Percentiles rank a stretch among this genome's conserved stretches.
Evolutionary conservation across 2,329 filamentous ascomycete genomes (phyloP).

Genomic region (Periglandula ipomoeae): DNA sequence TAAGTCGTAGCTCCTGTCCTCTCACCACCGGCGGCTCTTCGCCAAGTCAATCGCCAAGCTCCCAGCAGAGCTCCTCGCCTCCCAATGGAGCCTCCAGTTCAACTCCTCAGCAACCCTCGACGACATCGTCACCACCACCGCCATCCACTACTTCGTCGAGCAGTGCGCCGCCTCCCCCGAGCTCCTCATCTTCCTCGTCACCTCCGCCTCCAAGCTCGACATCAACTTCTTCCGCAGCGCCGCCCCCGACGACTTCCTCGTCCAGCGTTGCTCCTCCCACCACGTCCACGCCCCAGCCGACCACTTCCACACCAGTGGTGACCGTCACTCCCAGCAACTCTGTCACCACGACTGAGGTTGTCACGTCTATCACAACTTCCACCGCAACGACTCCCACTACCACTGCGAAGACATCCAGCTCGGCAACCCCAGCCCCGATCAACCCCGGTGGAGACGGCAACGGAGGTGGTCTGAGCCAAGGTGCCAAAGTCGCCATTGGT

Average conservation of each 20-base stretch:
- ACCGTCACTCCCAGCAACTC: slow-evolving; percentile 15
- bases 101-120: slow-evolving; percentile 1
- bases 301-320: slow-evolving; percentile 14
- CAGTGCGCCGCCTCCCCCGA: neutral
- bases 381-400: slow-evolving; percentile 7
- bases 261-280: slow-evolving; percentile 3
- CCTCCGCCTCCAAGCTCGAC: neutral
- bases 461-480: slow-evolving; percentile 43
- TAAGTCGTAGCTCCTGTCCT: slow-evolving; percentile 6
- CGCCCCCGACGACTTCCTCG: slow-evolving; percentile 10
- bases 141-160: neutral
- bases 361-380: slow-evolving; percentile 18
- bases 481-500: slow-evolving; percentile 77
- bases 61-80: neutral
- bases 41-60: neutral
- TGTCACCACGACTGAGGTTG: slow-evolving; percentile 13
- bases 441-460: slow-evolving; percentile 17
- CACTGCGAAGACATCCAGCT: slow-evolving; percentile 10
- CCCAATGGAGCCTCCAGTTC: neutral
- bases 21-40: slow-evolving; percentile 16
- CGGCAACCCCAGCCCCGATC: slow-evolving; percentile 20
- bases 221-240: neutral
- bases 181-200: neutral
- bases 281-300: slow-evolving; percentile 10
- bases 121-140: neutral